Evolutionary conservation across 169 alveolate species (phyloP).

Genomic region (Cryptosporidium sp.): DNA sequence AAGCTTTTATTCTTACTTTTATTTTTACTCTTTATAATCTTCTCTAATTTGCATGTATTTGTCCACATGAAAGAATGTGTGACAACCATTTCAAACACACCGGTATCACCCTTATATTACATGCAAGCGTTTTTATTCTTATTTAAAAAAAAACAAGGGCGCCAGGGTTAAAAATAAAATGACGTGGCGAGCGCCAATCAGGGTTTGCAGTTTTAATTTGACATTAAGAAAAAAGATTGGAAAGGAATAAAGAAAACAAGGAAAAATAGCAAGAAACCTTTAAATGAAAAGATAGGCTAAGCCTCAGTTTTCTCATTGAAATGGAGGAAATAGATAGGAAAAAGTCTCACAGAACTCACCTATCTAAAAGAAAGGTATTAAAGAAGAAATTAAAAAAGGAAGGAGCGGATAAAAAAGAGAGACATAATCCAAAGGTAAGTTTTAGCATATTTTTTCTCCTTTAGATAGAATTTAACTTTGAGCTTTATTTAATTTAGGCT

Average conservation of each 20-base stretch:
- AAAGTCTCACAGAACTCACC: conserved; percentile 59
- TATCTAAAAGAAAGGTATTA: conserved; percentile 41
- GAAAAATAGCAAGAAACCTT: neutral
- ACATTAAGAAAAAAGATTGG: neutral
- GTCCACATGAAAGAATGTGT: neutral
- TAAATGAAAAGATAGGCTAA: conserved; percentile 1
- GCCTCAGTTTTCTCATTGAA: neutral
- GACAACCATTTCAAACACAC: neutral
- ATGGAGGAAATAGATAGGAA: conserved; percentile 72
- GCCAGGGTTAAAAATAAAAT: neutral
- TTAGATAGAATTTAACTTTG: neutral
- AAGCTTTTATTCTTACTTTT: too few species aligned
- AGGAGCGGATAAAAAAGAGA: conserved; percentile 77
- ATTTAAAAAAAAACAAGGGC: neutral
- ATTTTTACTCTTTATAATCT: too few species aligned
- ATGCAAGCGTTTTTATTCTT: neutral
- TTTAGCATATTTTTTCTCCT: neutral
- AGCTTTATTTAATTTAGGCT: conserved; percentile 77
- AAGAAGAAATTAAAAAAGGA: conserved; percentile 75
- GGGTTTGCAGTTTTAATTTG: conserved; percentile 16
- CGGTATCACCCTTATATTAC: neutral
- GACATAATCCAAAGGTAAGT: conserved; percentile 87
- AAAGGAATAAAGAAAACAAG: neutral
- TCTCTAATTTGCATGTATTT: neutral
- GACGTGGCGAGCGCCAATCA: conserved; percentile 33